Evolutionary conservation across 306 rosid genomes (phyloP), one percentile per base, ranked within the genome.

Genomic region (Cucurbita pepo): DNA sequence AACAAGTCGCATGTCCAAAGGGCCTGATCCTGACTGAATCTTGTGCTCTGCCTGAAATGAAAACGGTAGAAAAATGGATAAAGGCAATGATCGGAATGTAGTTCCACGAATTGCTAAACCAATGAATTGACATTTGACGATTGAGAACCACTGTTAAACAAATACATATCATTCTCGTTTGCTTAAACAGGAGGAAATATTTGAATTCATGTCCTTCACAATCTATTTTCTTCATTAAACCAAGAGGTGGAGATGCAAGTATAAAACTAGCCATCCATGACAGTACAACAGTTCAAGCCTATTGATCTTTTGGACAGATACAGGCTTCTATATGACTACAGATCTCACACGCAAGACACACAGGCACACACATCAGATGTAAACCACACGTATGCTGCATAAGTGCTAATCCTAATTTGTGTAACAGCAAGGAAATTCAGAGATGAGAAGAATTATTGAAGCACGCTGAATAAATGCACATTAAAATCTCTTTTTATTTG

Each of bases 21-120:
- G 84, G 64, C 87, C 88, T 76, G 96, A 83, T 75, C 89, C 96
- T 43, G 97, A 94, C 85, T 91, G 97, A 77, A 91, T 91, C 83
- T 94, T 94, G 82, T 94, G 99, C 62, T 85, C 96, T 45, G 77
- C 97, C 97, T 91, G 86, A 80, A 91, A 38, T 75, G 79, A 15
- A 72, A 72, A 53, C 5, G 30, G 57, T 3, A 47, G 37, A 13
- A 48, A 22, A 12, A 6, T 45, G 56, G 37, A 45, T 67, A 12
- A 67, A 13, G 43, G 16, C 40, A 67, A 7, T 22, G 22, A 47
- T 47, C 2, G 19, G 4, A 36, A 47, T 22, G 73, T 67, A 14
- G 56, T 25, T 48, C 10, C 44, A 48, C 15, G 43, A 25, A 47
- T 25, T 56, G 15, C 57, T 48, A 48, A 67, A 67, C 44, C 38